Evolutionary conservation across 345 rosid genomes (phyloP).

Genomic region (Arabis alpina): DNA sequence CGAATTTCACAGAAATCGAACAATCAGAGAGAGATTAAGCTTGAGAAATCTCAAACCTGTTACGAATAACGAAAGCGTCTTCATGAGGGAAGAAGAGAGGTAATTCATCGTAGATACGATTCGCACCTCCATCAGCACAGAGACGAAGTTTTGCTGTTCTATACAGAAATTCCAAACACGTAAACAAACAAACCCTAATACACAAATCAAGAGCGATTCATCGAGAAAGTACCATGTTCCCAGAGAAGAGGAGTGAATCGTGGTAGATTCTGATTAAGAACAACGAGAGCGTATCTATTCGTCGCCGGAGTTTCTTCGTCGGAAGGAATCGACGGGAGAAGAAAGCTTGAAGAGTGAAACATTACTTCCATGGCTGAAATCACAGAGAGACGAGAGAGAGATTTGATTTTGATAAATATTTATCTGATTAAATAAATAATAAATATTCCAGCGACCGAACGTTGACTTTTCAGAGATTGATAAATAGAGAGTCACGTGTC

Average conservation of each 20-base stretch:
- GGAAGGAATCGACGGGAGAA: conserved; percentile 55
- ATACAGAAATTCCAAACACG: conserved; percentile 34
- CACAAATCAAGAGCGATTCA: background rate
- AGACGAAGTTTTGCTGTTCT: conserved; percentile 79
- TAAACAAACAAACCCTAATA: background rate
- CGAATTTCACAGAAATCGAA: conserved; percentile 5
- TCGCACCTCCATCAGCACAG: conserved; percentile 99
- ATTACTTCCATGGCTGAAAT: conserved; percentile 59
- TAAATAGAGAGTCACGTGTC: background rate
- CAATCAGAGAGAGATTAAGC: background rate
- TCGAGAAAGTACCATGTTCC: conserved; percentile 62
- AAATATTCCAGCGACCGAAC: conserved; percentile 3
- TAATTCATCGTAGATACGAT: conserved; percentile 87
- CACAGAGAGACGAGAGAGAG: background rate
- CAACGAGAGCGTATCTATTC: conserved; percentile 60
- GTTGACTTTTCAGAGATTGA: conserved; percentile 31
- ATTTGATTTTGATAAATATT: background rate
- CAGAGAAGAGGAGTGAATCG: conserved; percentile 83
- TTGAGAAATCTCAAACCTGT: conserved; percentile 48
- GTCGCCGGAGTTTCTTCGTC: background rate
- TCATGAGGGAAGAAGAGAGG: conserved; percentile 69
- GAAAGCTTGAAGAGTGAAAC: conserved; percentile 74
- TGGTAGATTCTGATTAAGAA: conserved; percentile 79
- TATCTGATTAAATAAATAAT: too few relatives aligned
- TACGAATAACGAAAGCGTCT: conserved; percentile 58